Conservation (phyloP, 2,329 filamentous ascomycete species). For the Trichoderma sp. region DNA sequence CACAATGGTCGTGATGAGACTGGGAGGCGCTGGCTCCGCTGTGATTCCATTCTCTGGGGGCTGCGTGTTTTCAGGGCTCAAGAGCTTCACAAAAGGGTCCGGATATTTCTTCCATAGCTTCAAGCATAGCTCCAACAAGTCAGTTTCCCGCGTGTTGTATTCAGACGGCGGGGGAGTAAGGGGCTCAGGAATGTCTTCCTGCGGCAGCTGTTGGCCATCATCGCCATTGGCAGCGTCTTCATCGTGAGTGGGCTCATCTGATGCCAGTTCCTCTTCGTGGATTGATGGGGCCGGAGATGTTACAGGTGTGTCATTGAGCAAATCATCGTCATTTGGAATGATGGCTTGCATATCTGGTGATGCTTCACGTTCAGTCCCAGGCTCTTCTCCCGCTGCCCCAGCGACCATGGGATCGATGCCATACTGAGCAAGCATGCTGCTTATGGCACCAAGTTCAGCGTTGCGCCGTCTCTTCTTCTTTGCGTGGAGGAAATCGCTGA, state of each 20-base stretch:
- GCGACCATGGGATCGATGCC: conserved; percentile 45
- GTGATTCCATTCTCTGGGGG: conserved; percentile 64
- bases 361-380: conserved; percentile 38
- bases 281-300: conserved; percentile 45
- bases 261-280: conserved; percentile 24
- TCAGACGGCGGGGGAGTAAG: conserved; percentile 35
- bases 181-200: conserved; percentile 24
- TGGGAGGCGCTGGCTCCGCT: conserved; percentile 51
- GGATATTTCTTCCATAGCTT: conserved; percentile 64
- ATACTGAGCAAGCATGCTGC: conserved; percentile 62
- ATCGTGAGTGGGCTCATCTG: conserved; percentile 27
- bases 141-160: conserved; percentile 46
- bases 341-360: conserved; percentile 39
- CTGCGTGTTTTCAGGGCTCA: conserved; percentile 61
- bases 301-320: conserved; percentile 58
- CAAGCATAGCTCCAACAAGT: conserved; percentile 55
- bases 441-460: conserved; percentile 75
- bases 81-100: conserved; percentile 54
- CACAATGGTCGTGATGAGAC: conserved; percentile 73
- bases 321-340: conserved; percentile 54
- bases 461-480: conserved; percentile 71
- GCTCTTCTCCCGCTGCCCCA: conserved; percentile 25
- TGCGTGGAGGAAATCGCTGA: conserved; percentile 79
- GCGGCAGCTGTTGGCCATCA: conserved; percentile 21
- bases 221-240: conserved; percentile 22